A percentile compares a stretch with the other conserved stretches of the same genome.
phyloP scores from a whole-genome alignment of 148 eudicot genomes.

The Chenopodium album region DNA sequence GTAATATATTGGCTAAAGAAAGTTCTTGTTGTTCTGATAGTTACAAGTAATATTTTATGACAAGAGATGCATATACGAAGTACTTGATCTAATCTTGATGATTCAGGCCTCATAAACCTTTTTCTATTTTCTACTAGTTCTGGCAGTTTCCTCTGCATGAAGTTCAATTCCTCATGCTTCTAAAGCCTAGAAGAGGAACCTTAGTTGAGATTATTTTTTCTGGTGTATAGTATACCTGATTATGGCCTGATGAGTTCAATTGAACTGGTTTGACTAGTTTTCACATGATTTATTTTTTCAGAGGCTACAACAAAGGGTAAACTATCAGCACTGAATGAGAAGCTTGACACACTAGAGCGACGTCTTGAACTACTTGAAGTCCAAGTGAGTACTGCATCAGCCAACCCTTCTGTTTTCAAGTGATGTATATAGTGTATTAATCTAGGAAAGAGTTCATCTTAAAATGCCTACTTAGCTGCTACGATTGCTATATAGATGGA shows the following conservation, averaged over 20 bases:
- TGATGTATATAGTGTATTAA: slow-evolving; percentile 18
- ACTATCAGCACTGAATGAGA: slow-evolving; percentile 79
- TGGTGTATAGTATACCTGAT: not conserved
- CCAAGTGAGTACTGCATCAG: slow-evolving; percentile 86
- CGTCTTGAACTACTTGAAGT: slow-evolving; percentile 95
- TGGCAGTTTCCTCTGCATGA: not conserved
- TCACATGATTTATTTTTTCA: slow-evolving; percentile 29
- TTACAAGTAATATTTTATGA: not conserved
- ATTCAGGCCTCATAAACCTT: not conserved
- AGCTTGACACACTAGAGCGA: slow-evolving; percentile 91
- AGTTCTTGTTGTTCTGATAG: not conserved
- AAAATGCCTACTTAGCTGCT: not conserved
- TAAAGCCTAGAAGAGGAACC: not conserved
- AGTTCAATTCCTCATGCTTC: not conserved
- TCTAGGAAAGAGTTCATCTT: not conserved
- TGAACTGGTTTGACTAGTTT: not conserved
- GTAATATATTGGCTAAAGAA: not conserved
- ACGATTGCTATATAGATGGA: slow-evolving; percentile 6
- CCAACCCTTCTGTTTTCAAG: slow-evolving; percentile 74
- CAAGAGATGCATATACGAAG: not conserved
- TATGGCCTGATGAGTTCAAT: not conserved
- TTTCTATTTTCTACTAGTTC: not conserved
- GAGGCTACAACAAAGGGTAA: slow-evolving; percentile 98
- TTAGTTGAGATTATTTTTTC: not conserved
- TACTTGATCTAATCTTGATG: not conserved